Percentiles rank a stretch among this genome's conserved stretches.
Conservation (phyloP, 2,329 filamentous ascomycete genomes). For the Capronia americana region DNA sequence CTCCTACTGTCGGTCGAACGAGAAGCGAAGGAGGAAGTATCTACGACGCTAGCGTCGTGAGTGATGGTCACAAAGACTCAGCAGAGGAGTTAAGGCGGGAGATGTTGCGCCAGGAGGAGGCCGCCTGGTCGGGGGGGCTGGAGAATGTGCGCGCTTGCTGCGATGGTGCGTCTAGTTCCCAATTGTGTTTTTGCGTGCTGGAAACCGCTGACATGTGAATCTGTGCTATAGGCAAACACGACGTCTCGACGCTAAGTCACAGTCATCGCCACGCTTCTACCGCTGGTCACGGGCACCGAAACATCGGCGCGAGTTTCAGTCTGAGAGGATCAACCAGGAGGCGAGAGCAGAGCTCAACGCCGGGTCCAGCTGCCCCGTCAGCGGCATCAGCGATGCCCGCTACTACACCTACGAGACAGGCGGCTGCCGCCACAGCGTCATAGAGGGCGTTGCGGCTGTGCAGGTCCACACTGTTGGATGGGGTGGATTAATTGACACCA, state of each 20-base stretch:
- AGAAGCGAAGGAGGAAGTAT: conserved; percentile 42
- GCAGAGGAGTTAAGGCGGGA: conserved; percentile 82
- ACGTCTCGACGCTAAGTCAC: conserved; percentile 37
- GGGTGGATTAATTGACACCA: neutral
- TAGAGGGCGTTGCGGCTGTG: conserved; percentile 13
- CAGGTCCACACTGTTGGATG: neutral
- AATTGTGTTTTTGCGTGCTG: neutral
- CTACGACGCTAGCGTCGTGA: conserved; percentile 48
- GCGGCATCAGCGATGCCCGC: neutral
- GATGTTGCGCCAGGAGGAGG: conserved; percentile 72
- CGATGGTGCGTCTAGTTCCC: conserved; percentile 71
- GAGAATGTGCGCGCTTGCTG: conserved; percentile 98
- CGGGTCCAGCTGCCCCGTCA: conserved; percentile 15
- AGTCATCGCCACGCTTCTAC: conserved; percentile 32
- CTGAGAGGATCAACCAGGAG: conserved; percentile 35
- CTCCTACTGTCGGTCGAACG: conserved; percentile 18
- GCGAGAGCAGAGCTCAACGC: conserved; percentile 29
- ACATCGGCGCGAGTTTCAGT: conserved; percentile 31
- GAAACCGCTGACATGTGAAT: conserved; percentile 6
- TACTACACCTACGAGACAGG: conserved; percentile 23
- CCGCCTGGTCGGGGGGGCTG: conserved; percentile 71
- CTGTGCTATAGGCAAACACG: conserved; percentile 36
- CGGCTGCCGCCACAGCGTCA: conserved; percentile 18
- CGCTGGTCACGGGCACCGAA: conserved; percentile 26
- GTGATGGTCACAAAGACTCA: conserved; percentile 65